Base-by-base conservation (phyloP, 1,284 basidiomycete species). In the Puccinia polysora region DNA sequence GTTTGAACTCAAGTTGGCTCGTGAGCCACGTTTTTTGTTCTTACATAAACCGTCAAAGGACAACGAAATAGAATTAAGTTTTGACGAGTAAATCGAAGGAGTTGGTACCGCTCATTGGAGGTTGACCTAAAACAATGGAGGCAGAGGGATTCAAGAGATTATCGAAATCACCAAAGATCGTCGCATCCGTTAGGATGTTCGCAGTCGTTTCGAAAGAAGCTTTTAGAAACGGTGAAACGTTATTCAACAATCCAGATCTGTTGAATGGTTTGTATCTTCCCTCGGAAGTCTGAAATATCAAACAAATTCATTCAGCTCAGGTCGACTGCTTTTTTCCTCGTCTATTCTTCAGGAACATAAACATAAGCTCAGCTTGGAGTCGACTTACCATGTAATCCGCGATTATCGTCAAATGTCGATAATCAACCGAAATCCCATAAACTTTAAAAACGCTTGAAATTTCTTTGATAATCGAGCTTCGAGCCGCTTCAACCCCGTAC, bases 241-340 rank as follows among this genome's bases (percentile, higher is more conserved):
- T 91, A 70, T 88, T 87, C 23, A 90, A 88, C 73, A 98, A 89
- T 75, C 96, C 96, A 74, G 89, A 91, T 65, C 96, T 88, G 81
- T 97, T 98, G 83, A 98, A 99, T 1, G 96, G 93, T 80, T 90
- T 91, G 84, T 95, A 99, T 28, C 90, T 92, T 55, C 96, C 96
- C 63, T 93, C 91, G 78, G 94, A 96, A 0, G 96, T 98, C 91
- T 97, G 77, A 58, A 47, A 49, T 5, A 43, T 20, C 4, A 49
- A 34, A 50, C 45, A 15, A 4, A n/a, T 14, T 14, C 18, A 6
- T 30, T 47, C 30, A 63, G 60, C 2, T 32, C 36, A 20, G 12
- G 58, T 28, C 36, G 30, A 20, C 20, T 5, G 2, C 40, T 28
- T 38, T 12, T 43, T 64, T 20, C 30, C 2, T 36, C 34, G 8